phyloP scores from a whole-genome alignment of 441 rosid species.

The Gossypium schwendimanii region DNA sequence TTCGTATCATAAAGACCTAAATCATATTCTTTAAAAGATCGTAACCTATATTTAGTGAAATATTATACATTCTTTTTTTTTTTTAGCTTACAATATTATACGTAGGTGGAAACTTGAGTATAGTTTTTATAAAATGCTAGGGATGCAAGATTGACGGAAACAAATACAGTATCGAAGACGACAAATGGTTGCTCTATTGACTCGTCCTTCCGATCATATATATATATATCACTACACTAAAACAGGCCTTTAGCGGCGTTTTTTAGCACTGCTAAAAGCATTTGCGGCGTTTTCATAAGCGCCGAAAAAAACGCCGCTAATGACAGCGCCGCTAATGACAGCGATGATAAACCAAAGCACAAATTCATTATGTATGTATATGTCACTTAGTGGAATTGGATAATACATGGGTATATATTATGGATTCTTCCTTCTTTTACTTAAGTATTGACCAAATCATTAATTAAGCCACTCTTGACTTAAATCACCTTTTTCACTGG shows the following conservation, averaged over 20 bases:
- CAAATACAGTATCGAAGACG: constrained; percentile 19
- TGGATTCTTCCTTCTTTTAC: background rate
- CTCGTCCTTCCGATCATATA: background rate
- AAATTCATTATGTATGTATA: constrained; percentile 20
- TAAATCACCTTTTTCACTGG: background rate
- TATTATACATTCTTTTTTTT: too few species aligned
- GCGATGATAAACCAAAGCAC: background rate
- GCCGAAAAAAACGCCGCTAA: too few species aligned
- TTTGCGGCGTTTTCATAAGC: too few species aligned
- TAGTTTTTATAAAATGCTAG: background rate
- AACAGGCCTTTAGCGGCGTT: too few species aligned
- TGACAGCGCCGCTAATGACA: too few species aligned
- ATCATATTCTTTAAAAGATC: too few species aligned
- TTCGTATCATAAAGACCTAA: too few species aligned
- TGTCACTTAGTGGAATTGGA: constrained; percentile 30
- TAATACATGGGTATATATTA: background rate
- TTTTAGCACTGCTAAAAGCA: too few species aligned
- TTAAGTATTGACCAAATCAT: constrained; percentile 3
- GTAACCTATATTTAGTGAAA: too few species aligned
- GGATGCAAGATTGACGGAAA: constrained; percentile 1
- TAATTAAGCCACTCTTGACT: background rate
- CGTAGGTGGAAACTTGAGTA: too few species aligned
- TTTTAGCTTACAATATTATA: too few species aligned
- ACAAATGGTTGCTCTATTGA: constrained; percentile 17
- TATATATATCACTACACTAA: too few species aligned